Percentiles rank a stretch among this genome's conserved stretches.
phyloP scores from a whole-genome alignment of 2,329 filamentous ascomycete genomes.

The Cyclaneusma minus region DNA sequence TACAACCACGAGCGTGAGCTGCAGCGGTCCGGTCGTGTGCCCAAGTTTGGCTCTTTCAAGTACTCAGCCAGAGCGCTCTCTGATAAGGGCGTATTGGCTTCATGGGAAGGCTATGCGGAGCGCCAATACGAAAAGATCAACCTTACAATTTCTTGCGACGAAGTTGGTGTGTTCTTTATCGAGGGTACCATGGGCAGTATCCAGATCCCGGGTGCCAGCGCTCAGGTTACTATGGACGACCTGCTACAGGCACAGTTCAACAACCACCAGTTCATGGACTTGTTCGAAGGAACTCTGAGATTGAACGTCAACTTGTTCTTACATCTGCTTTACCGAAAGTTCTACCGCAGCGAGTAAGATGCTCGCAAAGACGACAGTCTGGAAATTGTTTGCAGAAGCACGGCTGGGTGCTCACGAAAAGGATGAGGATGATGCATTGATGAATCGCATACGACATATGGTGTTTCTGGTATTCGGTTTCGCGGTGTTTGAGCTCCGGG shows the following conservation, averaged over 20 bases:
- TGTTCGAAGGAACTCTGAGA: constrained; percentile 74
- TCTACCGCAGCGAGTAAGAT: constrained; percentile 64
- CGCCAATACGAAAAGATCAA: constrained; percentile 86
- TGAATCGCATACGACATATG: too few species aligned
- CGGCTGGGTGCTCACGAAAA: too few species aligned
- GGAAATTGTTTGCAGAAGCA: too few species aligned
- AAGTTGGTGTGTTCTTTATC: constrained; percentile 85
- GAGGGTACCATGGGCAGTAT: constrained; percentile 86
- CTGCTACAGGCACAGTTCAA: constrained; percentile 94
- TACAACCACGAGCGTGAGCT: constrained; percentile 98
- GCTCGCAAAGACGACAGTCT: too few species aligned
- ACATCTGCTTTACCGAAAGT: constrained; percentile 98
- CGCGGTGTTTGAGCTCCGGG: too few species aligned
- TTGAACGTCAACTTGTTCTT: constrained; percentile 94
- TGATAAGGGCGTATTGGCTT: constrained; percentile 86
- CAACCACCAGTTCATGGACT: constrained; percentile 86
- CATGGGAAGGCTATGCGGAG: constrained; percentile 73
- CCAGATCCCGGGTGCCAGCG: constrained; percentile 88
- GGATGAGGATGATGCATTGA: too few species aligned
- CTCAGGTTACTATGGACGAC: constrained; percentile 79
- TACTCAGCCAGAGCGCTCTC: constrained; percentile 80
- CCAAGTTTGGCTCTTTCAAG: constrained; percentile 96
- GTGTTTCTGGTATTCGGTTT: too few species aligned
- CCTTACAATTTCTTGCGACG: constrained; percentile 84
- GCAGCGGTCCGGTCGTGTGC: constrained; percentile 78